Conservation (phyloP, 2,329 filamentous ascomycete genomes). For the Colletotrichum simmondsii region DNA sequence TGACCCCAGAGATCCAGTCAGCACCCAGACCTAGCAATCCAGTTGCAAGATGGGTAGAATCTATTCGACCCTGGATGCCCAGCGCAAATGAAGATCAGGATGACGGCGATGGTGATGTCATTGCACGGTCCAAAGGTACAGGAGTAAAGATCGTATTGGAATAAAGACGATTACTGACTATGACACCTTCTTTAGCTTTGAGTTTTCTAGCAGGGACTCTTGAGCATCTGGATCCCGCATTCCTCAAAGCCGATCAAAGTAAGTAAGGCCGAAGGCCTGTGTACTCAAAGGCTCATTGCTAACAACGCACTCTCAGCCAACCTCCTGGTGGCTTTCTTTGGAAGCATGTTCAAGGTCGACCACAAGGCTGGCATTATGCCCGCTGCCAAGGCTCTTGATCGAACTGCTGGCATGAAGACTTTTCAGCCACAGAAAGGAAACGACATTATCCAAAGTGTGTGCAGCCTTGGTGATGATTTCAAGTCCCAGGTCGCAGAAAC, state of each 20-base stretch:
- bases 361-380: conserved; percentile 69
- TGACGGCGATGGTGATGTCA: conserved; percentile 59
- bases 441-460: conserved; percentile 61
- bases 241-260: conserved; percentile 63
- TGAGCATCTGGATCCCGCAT: conserved; percentile 55
- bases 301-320: conserved; percentile 46
- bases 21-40: conserved; percentile 55
- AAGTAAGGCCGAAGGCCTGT: conserved; percentile 17
- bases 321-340: conserved; percentile 64
- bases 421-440: conserved; percentile 61
- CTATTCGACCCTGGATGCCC: conserved; percentile 66
- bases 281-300: conserved; percentile 54
- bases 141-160: neutral
- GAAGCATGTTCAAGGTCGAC: conserved; percentile 68
- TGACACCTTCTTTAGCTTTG: conserved; percentile 51
- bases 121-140: conserved; percentile 63
- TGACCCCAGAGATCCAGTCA: conserved; percentile 55
- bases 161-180: neutral
- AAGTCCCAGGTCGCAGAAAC: conserved; percentile 63
- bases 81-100: conserved; percentile 48
- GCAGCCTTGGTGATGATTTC: conserved; percentile 67
- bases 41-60: conserved; percentile 65
- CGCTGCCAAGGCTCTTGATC: conserved; percentile 62
- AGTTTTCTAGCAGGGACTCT: conserved; percentile 68
- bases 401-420: conserved; percentile 59